These are phyloP conservation scores for Rhizopogon rudus DNA, from an alignment of 768 basidiomycete genomes.

Conservation along the genomic window DNA sequence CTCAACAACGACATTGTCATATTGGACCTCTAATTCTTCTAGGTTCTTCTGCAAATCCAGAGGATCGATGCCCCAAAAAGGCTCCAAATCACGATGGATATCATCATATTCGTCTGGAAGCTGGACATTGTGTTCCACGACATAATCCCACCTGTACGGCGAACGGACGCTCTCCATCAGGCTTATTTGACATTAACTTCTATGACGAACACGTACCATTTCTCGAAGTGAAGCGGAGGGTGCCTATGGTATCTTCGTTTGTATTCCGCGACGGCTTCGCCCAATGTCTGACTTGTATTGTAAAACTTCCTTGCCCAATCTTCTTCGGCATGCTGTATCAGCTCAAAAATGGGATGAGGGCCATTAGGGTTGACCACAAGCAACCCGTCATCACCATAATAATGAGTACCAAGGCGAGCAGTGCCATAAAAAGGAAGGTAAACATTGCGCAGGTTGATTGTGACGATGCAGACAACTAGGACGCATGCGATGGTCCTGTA, in stretches of 20 bases:
- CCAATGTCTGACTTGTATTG: conserved; percentile 32
- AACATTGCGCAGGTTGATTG: too few relatives aligned
- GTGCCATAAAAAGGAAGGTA: neutral
- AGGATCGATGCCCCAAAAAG: conserved; percentile 33
- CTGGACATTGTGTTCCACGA: conserved; percentile 31
- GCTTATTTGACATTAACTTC: too few relatives aligned
- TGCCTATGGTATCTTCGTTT: conserved; percentile 26
- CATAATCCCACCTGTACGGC: conserved; percentile 38
- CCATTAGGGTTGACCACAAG: conserved; percentile 30
- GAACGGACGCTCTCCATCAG: neutral
- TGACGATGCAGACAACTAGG: too few relatives aligned
- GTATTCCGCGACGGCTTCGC: conserved; percentile 35
- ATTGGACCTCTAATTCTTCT: conserved; percentile 12
- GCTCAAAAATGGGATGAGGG: conserved; percentile 39
- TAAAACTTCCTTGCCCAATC: conserved; percentile 31
- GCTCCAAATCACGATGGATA: conserved; percentile 32
- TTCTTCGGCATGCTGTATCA: conserved; percentile 31
- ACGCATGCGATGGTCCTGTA: too few relatives aligned
- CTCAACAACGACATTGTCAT: conserved; percentile 16
- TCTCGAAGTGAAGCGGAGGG: conserved; percentile 39
- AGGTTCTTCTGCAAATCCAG: conserved; percentile 15
- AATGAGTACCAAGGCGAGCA: conserved; percentile 12
- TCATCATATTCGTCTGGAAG: conserved; percentile 46
- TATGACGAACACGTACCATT: conserved; percentile 26
- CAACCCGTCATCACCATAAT: conserved; percentile 21